These are phyloP conservation scores for Cornus suecica DNA, from an alignment of 148 eudicot genomes.

Conservation along the genomic window DNA sequence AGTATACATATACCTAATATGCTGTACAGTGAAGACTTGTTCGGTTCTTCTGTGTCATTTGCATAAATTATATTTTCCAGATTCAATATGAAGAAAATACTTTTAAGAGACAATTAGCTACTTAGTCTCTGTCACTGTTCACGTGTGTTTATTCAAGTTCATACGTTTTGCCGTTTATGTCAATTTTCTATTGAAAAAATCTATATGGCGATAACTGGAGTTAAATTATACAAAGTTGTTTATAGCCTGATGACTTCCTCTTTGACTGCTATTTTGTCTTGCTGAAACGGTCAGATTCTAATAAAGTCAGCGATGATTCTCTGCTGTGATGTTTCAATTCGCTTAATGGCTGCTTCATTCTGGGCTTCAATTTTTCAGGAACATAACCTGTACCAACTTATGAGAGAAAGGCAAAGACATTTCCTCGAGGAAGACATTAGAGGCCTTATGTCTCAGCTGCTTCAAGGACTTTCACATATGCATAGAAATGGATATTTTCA, in stretches of 20 bases:
- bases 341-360: constrained; percentile 7
- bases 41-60: not conserved
- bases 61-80: no score
- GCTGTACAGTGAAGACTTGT: not conserved
- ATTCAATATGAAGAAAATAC: no score
- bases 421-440: constrained; percentile 83
- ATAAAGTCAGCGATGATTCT: not conserved
- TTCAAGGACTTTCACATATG: constrained; percentile 86
- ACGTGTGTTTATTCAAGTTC: no score
- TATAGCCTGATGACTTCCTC: not conserved
- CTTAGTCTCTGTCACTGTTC: no score
- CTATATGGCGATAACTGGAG: not conserved
- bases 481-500: constrained; percentile 88
- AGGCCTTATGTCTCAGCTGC: constrained; percentile 60
- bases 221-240: not conserved
- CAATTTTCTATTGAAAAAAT: not conserved
- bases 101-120: no score
- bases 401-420: constrained; percentile 60
- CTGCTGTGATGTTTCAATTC: not conserved
- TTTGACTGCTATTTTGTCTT: not conserved
- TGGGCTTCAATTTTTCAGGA: constrained; percentile 45
- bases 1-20: not conserved
- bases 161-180: not conserved
- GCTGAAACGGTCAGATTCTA: not conserved
- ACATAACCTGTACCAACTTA: constrained; percentile 78